Evolutionary conservation across 23 red algal species (phyloP), one percentile per base, ranked within the genome.

Genomic region (Pyropia haitanensis): DNA sequence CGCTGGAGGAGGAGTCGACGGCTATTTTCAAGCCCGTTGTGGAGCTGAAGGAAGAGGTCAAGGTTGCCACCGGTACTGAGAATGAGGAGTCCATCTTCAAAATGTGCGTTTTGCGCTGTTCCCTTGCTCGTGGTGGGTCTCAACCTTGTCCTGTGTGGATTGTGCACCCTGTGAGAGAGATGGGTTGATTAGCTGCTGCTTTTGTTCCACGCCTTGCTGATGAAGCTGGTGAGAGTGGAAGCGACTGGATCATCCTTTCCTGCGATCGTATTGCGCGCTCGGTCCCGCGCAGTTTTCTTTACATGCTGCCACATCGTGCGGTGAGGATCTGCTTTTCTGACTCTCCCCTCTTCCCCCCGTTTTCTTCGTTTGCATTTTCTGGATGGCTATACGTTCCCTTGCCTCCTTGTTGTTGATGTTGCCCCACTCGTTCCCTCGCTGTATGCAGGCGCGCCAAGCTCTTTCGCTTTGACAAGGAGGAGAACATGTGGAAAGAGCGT

Each of bases 401-500:
- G 10, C 29, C 24, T 29, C 13, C 29, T 60, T 1, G 14, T 51
- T 3, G 49, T 73, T 55, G n/a, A 17, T 9, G 55, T 3, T 72
- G 18, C 48, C 51, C 22, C 8, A 29, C 53, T 52, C 19, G 1
- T 23, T 64, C 24, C 10, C 53, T 51, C 14, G 15, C 53, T 3
- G 48, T 53, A 23, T 73, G 33, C 24, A 95, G 73, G 44, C 84
- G 92, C 65, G 80, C 92, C 18, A 96, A 96, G 72, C 60, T 96
- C 27, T 96, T 89, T 57, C 82, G 92, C 49, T 90, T 90, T 68
- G 81, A 78, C 62, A 87, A 87, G 79, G 77, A 86, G 70, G 56
- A 62, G 39, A 60, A 51, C 24, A 78, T 88, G 60, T 96, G 92
- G 92, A 96, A 96, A 55, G 92, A 96, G 66, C 77, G 92, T 22